A percentile compares a stretch with the other conserved stretches of the same genome.
phyloP scores from a whole-genome alignment of 768 basidiomycete genomes.

The Mycena galopus region DNA sequence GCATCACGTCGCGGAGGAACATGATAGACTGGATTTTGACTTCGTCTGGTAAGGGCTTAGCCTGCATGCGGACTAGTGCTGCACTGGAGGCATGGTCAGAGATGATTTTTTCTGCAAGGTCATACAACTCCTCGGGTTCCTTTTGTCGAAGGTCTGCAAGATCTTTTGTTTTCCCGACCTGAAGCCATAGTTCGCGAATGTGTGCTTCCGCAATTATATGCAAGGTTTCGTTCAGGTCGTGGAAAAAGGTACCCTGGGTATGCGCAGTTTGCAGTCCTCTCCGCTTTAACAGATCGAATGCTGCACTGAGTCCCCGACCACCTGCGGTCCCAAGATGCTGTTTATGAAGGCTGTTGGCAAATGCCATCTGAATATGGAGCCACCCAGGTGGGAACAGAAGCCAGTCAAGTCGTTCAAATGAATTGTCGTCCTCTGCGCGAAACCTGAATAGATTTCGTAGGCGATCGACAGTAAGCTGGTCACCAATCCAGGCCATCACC shows the following conservation, averaged over 20 bases:
- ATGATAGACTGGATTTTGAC: slow-evolving; percentile 44
- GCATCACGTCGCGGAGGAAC: slow-evolving; percentile 53
- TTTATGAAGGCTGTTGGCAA: slow-evolving; percentile 54
- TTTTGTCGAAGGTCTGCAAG: slow-evolving; percentile 43
- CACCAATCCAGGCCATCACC: slow-evolving; percentile 50
- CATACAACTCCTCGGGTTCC: slow-evolving; percentile 43
- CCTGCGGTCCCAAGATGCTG: slow-evolving; percentile 53
- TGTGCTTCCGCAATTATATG: slow-evolving; percentile 53
- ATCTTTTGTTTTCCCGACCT: slow-evolving; percentile 38
- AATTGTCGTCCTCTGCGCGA: slow-evolving; percentile 52
- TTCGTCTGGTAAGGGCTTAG: slow-evolving; percentile 42
- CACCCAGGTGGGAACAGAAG: slow-evolving; percentile 51
- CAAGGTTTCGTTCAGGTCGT: slow-evolving; percentile 52
- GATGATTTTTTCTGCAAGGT: slow-evolving; percentile 45
- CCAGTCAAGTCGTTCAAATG: slow-evolving; percentile 54
- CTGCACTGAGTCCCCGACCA: slow-evolving; percentile 45
- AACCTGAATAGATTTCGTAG: slow-evolving; percentile 53
- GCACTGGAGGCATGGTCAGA: slow-evolving; percentile 45
- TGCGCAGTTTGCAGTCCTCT: slow-evolving; percentile 43
- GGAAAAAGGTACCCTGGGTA: slow-evolving; percentile 50
- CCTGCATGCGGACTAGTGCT: slow-evolving; percentile 40
- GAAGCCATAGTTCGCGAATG: slow-evolving; percentile 49
- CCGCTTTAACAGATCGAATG: slow-evolving; percentile 46
- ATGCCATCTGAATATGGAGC: slow-evolving; percentile 58
- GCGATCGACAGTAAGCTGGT: slow-evolving; percentile 53